phyloP scores from a whole-genome alignment of 441 rosid genomes.

The Gossypium davidsonii region DNA sequence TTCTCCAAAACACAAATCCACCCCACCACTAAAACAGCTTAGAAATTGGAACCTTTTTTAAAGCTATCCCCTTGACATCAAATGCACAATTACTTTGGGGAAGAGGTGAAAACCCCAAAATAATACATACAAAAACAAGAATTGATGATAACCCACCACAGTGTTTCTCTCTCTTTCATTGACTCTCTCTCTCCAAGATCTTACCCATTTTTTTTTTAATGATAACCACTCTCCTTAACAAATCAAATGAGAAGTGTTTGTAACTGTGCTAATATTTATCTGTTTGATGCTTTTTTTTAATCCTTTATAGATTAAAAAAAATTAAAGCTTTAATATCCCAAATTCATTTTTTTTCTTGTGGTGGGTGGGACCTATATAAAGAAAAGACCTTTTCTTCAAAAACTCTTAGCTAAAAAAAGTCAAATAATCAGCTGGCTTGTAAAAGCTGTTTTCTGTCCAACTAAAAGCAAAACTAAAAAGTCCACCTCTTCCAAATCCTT shows the following conservation, averaged over 20 bases:
- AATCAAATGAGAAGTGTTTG: conserved; percentile 16
- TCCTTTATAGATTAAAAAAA: not conserved
- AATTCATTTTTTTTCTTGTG: not conserved
- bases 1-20: not conserved
- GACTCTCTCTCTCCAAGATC: conserved; percentile 22
- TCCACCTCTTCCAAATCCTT: not conserved
- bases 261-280: not conserved
- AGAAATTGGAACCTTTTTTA: too few species aligned
- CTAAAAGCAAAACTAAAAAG: not conserved
- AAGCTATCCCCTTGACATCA: conserved; percentile 24
- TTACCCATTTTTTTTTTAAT: conserved; percentile 6
- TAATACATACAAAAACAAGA: conserved; percentile 12
- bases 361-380: conserved; percentile 20
- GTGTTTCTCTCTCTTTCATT: not conserved
- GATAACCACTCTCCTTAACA: conserved; percentile 12
- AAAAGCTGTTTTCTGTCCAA: conserved; percentile 48
- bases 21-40: conserved; percentile 21
- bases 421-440: conserved; percentile 35
- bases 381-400: not conserved
- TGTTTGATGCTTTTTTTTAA: not conserved
- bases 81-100: conserved; percentile 20
- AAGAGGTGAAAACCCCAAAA: conserved; percentile 25
- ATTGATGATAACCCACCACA: conserved; percentile 16
- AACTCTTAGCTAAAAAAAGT: conserved; percentile 20
- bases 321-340: not conserved